Evolutionary conservation across 805 yeast species (phyloP).

Genomic region (Yamadazyma phyllophila): DNA sequence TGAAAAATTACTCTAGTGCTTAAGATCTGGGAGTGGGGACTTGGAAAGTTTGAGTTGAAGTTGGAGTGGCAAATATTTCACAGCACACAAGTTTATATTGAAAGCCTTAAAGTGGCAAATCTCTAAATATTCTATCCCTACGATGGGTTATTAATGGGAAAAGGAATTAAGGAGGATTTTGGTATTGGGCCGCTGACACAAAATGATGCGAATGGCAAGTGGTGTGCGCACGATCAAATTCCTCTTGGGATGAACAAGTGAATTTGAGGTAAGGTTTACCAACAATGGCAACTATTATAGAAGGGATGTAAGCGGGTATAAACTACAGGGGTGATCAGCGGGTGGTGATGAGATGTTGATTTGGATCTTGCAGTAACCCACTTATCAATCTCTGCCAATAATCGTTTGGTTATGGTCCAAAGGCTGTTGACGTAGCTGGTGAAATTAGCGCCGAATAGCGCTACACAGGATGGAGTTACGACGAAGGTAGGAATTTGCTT

Average conservation of each 20-base stretch:
- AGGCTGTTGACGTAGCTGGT: not conserved
- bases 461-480: not conserved
- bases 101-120: not conserved
- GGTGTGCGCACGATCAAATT: conserved; percentile 2
- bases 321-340: too few relatives aligned
- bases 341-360: too few relatives aligned
- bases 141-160: not conserved
- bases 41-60: not conserved
- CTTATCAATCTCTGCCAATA: not conserved
- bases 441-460: not conserved
- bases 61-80: not conserved
- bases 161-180: conserved; percentile 8
- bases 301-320: too few relatives aligned
- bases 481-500: too few relatives aligned
- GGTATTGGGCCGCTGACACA: conserved; percentile 7
- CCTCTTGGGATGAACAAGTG: not conserved
- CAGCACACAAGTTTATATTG: not conserved
- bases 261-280: not conserved
- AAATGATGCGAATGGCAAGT: conserved; percentile 7
- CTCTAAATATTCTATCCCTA: not conserved
- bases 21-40: not conserved
- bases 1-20: not conserved
- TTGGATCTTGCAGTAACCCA: not conserved
- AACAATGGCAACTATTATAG: too few relatives aligned
- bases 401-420: not conserved